phyloP scores from a whole-genome alignment of 257 asterid genomes.

The Nicotiana tomentosiformis region DNA sequence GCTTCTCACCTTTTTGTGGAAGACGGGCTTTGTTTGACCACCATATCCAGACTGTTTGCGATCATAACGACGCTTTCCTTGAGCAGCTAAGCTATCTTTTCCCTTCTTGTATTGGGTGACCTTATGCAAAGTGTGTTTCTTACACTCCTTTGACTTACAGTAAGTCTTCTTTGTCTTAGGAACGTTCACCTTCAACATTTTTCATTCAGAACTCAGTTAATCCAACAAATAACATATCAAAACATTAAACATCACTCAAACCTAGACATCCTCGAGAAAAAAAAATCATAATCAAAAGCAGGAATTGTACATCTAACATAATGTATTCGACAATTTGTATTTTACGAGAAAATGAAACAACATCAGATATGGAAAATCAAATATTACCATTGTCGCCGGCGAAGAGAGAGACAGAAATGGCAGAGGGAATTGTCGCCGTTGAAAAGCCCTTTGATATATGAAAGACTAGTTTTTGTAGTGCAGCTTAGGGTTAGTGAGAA shows the following conservation, averaged over 20 bases:
- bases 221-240: neutral
- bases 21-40: neutral
- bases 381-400: neutral
- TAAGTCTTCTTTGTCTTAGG: slow-evolving; percentile 2
- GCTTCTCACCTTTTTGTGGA: slow-evolving; percentile 4
- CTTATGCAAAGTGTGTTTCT: slow-evolving; percentile 12
- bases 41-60: slow-evolving; percentile 7
- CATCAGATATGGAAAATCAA: neutral
- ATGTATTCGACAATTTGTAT: no score
- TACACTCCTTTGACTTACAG: slow-evolving; percentile 7
- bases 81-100: slow-evolving; percentile 9
- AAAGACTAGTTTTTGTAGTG: neutral
- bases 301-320: neutral
- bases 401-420: neutral
- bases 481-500: neutral
- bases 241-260: neutral
- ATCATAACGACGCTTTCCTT: slow-evolving; percentile 11
- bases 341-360: neutral
- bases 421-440: neutral
- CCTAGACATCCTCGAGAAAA: neutral
- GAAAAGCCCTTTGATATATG: neutral
- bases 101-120: slow-evolving; percentile 9
- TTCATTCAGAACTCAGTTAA: slow-evolving; percentile 5
- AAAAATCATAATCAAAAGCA: neutral
- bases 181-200: slow-evolving; percentile 4